phyloP scores from a whole-genome alignment of 2,329 filamentous ascomycete species.

The Rhynchosporium agropyri region DNA sequence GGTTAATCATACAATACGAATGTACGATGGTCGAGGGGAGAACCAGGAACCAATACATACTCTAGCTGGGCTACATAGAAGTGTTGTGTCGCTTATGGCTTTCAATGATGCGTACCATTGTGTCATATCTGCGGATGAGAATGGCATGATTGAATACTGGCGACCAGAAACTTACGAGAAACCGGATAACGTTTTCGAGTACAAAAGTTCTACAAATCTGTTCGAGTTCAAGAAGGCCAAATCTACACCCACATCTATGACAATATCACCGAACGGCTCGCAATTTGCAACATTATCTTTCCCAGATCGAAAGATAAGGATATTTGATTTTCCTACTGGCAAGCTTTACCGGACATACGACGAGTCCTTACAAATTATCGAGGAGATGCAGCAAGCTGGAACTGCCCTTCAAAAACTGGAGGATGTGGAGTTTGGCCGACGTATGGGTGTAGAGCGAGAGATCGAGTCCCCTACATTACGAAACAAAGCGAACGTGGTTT shows the following conservation, averaged over 20 bases:
- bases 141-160: constrained; percentile 98
- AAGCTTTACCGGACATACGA: constrained; percentile 94
- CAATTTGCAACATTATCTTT: constrained; percentile 90
- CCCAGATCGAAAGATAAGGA: constrained; percentile 86
- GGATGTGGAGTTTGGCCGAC: constrained; percentile 86
- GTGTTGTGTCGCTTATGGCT: constrained; percentile 78
- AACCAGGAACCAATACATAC: constrained; percentile 74
- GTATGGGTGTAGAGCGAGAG: constrained; percentile 83
- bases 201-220: constrained; percentile 90
- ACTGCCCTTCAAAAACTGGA: constrained; percentile 81
- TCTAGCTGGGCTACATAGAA: constrained; percentile 78
- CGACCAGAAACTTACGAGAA: constrained; percentile 83
- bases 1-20: constrained; percentile 69
- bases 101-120: constrained; percentile 91
- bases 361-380: constrained; percentile 85
- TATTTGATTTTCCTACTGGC: constrained; percentile 89
- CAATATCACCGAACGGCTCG: constrained; percentile 81
- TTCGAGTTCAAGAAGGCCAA: constrained; percentile 98
- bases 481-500: constrained; percentile 81
- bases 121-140: constrained; percentile 84
- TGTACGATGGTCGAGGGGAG: constrained; percentile 91
- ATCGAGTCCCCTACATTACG: constrained; percentile 71
- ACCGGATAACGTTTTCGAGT: constrained; percentile 85
- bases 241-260: constrained; percentile 77
- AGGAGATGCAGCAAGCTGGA: constrained; percentile 95